phyloP scores from a whole-genome alignment of 2,329 filamentous ascomycete species.

The Penicillium concentricum region DNA sequence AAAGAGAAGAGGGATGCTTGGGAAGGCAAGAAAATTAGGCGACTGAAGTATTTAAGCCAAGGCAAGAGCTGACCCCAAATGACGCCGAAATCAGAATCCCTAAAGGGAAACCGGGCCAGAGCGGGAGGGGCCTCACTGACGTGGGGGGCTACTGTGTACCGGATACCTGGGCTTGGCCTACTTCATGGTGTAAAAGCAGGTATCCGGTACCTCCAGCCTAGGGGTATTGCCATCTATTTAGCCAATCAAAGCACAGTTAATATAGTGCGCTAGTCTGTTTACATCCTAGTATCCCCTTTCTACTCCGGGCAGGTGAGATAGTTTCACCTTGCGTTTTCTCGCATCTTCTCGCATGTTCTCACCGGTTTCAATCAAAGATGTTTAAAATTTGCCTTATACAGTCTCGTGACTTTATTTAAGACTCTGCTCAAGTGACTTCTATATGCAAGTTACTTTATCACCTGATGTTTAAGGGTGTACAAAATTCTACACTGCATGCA shows the following conservation, averaged over 20 bases:
- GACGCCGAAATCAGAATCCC: conserved; percentile 17
- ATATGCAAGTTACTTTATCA: not conserved
- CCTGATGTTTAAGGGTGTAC: not conserved
- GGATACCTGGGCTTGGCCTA: not conserved
- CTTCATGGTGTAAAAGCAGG: not conserved
- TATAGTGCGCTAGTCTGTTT: not conserved
- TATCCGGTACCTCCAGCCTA: conserved; percentile 1
- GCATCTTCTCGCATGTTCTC: not conserved
- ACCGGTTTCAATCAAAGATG: not conserved
- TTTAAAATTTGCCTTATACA: not conserved
- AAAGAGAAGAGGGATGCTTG: not conserved
- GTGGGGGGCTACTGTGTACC: conserved; percentile 5
- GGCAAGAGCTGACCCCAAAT: conserved; percentile 11
- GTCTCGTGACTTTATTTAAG: not conserved
- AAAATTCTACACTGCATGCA: not conserved
- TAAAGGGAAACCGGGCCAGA: conserved; percentile 14
- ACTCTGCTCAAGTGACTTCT: not conserved
- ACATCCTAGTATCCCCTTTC: conserved; percentile 3
- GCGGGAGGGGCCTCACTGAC: conserved; percentile 9
- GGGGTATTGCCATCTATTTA: not conserved
- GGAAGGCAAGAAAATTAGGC: conserved; percentile 10
- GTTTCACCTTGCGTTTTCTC: conserved; percentile 4
- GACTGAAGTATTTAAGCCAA: conserved; percentile 8
- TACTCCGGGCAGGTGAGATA: conserved; percentile 2
- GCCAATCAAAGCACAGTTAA: conserved; percentile 13